These are phyloP conservation scores for Aspergillus ustus DNA, from an alignment of 2,329 filamentous ascomycete species.

Conservation along the genomic window DNA sequence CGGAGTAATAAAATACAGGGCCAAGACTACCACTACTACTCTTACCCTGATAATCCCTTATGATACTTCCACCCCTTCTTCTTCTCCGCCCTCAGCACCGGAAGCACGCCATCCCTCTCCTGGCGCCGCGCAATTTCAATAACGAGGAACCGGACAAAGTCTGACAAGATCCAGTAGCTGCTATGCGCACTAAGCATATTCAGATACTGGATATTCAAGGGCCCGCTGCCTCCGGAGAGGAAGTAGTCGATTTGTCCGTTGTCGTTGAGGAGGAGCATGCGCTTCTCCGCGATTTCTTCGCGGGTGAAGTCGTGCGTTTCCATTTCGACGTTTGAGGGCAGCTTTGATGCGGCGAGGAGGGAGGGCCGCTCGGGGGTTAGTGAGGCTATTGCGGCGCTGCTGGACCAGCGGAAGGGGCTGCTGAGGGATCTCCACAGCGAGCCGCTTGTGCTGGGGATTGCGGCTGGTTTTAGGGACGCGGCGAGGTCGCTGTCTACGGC, in stretches of 20 bases:
- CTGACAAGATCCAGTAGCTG: constrained; percentile 86
- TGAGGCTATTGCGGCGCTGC: constrained; percentile 64
- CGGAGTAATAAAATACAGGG: too few relatives aligned
- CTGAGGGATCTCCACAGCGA: constrained; percentile 69
- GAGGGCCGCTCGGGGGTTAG: constrained; percentile 67
- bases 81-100: constrained; percentile 59
- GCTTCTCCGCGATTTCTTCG: constrained; percentile 89
- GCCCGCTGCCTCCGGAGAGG: constrained; percentile 79
- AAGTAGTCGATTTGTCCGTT: constrained; percentile 96
- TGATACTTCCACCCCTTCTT: constrained; percentile 56
- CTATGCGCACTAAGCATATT: constrained; percentile 97
- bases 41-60: constrained; percentile 28
- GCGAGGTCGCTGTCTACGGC: constrained; percentile 84
- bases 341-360: constrained; percentile 55
- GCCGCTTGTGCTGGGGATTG: constrained; percentile 73
- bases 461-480: constrained; percentile 73
- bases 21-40: not conserved
- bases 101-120: constrained; percentile 65
- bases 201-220: constrained; percentile 91
- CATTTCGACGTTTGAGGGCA: constrained; percentile 78
- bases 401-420: constrained; percentile 60
- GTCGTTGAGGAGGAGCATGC: constrained; percentile 87
- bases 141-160: constrained; percentile 90
- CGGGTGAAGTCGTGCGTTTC: constrained; percentile 94
- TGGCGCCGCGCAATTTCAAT: constrained; percentile 79